These are phyloP conservation scores for Trichoderma pleuroti DNA, from an alignment of 2,329 filamentous ascomycete species.

Conservation along the genomic window DNA sequence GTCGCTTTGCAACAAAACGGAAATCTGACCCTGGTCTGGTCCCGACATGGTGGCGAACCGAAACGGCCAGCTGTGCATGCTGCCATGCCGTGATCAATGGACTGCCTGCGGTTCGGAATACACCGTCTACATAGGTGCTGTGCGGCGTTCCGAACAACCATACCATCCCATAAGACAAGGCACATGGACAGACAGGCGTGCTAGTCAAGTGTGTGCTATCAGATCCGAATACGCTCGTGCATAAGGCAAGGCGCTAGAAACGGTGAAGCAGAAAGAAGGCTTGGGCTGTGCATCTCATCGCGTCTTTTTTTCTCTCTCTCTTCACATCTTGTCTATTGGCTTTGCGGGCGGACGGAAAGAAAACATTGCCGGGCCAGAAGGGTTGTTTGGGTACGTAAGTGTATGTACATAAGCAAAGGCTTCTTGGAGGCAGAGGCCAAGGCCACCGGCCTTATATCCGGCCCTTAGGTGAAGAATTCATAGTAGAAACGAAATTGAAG, in stretches of 20 bases:
- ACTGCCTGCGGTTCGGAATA: neutral
- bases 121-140: neutral
- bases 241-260: conserved; percentile 7
- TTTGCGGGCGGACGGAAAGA: neutral
- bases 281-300: neutral
- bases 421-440: neutral
- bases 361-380: neutral
- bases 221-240: conserved; percentile 13
- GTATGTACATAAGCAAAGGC: neutral
- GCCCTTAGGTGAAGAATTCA: neutral
- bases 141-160: neutral
- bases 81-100: neutral
- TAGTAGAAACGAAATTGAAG: neutral
- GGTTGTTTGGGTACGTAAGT: neutral
- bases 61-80: neutral
- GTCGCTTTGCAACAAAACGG: neutral
- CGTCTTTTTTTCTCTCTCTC: neutral
- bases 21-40: neutral
- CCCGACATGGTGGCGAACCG: neutral
- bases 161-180: neutral
- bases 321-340: neutral
- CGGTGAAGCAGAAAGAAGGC: neutral
- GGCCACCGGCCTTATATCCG: neutral
- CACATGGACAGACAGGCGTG: no score
- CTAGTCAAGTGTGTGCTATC: neutral